Evolutionary conservation across 1,284 basidiomycete genomes (phyloP).

Genomic region (Puccinia coronata): DNA sequence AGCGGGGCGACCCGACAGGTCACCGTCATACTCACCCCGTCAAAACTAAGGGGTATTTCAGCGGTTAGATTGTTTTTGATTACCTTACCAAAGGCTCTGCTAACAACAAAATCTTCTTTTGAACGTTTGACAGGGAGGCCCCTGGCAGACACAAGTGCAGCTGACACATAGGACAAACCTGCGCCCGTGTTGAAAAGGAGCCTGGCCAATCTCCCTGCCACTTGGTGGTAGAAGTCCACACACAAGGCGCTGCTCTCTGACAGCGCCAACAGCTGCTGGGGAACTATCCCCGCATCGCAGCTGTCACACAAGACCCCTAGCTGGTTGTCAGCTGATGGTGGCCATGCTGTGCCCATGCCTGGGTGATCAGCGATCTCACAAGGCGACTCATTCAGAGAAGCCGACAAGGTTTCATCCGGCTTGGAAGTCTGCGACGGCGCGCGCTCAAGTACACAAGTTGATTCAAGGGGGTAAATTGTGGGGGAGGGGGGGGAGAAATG

Average conservation of each 20-base stretch:
- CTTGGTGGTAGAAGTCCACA: too few species aligned
- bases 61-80: background rate
- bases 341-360: background rate
- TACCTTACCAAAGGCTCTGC: background rate
- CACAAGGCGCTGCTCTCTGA: too few species aligned
- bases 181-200: conserved; percentile 22
- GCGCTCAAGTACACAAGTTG: background rate
- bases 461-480: background rate
- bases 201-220: too few species aligned
- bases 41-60: background rate
- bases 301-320: background rate
- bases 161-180: background rate
- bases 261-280: too few species aligned
- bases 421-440: background rate
- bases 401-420: too few species aligned
- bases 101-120: background rate
- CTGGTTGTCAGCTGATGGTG: background rate
- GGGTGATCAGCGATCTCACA: background rate
- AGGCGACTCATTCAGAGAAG: too few species aligned
- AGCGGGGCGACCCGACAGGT: background rate
- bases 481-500: background rate
- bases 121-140: background rate
- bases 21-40: background rate
- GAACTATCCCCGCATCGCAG: too few species aligned
- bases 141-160: background rate